These are phyloP conservation scores for Colletotrichum costaricense DNA, from an alignment of 2,329 filamentous ascomycete species.

Conservation along the genomic window DNA sequence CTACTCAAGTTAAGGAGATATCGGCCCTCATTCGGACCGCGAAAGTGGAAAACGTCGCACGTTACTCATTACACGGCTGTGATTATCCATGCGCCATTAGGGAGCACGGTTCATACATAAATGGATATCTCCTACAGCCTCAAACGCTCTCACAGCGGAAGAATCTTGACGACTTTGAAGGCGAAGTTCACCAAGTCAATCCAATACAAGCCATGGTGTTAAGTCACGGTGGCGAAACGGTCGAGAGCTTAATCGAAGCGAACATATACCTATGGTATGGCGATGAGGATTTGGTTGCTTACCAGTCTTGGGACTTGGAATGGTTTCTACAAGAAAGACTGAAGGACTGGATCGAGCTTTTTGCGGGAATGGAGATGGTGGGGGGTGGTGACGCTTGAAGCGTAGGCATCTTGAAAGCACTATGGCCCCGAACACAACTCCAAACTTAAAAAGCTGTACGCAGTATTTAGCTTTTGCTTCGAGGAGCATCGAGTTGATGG, in stretches of 20 bases:
- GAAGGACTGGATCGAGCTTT: slow-evolving; percentile 38
- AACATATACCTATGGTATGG: slow-evolving; percentile 47
- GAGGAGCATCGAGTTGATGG: neutral
- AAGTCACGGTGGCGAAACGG: slow-evolving; percentile 27
- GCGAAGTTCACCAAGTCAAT: slow-evolving; percentile 39
- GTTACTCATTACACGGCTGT: slow-evolving; percentile 35
- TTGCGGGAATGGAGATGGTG: slow-evolving; percentile 12
- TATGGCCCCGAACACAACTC: too few relatives aligned
- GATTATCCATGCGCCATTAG: slow-evolving; percentile 43
- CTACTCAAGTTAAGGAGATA: slow-evolving; percentile 35
- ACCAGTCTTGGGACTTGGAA: slow-evolving; percentile 40
- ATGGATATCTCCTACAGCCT: slow-evolving; percentile 40
- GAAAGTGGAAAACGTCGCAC: slow-evolving; percentile 36
- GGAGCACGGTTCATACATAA: slow-evolving; percentile 29
- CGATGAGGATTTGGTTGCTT: slow-evolving; percentile 28
- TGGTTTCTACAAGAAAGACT: slow-evolving; percentile 40
- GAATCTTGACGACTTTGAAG: slow-evolving; percentile 49
- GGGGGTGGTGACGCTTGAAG: neutral
- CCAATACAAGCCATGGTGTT: slow-evolving; percentile 9
- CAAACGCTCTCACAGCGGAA: slow-evolving; percentile 41
- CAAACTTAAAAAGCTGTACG: neutral
- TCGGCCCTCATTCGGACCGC: slow-evolving; percentile 29
- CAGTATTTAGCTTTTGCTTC: neutral
- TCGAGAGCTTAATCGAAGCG: slow-evolving; percentile 37
- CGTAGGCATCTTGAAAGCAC: too few relatives aligned